Conservation (phyloP, 2,329 filamentous ascomycete genomes). For the Fusarium sp. region DNA sequence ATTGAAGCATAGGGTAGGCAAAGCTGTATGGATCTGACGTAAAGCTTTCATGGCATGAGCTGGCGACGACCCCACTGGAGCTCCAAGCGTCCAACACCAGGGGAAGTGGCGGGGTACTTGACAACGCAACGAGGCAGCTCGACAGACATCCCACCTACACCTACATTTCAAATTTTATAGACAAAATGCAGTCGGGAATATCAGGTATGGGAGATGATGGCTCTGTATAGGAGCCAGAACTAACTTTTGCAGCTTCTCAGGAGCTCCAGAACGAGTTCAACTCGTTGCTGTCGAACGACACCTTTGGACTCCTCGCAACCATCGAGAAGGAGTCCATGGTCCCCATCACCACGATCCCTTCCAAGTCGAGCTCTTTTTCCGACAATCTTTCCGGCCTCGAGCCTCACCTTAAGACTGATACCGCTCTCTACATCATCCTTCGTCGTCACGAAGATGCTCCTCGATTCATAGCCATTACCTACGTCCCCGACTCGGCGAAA, state of each 20-base stretch:
- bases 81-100: slow-evolving; percentile 27
- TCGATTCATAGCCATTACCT: slow-evolving; percentile 77
- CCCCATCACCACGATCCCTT: slow-evolving; percentile 66
- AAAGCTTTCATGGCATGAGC: slow-evolving; percentile 12
- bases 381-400: slow-evolving; percentile 72
- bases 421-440: slow-evolving; percentile 79
- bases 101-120: slow-evolving; percentile 46
- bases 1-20: slow-evolving; percentile 34
- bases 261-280: slow-evolving; percentile 82
- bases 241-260: slow-evolving; percentile 69
- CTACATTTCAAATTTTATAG: slow-evolving; percentile 14
- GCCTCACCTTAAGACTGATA: slow-evolving; percentile 71
- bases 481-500: slow-evolving; percentile 80
- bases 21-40: slow-evolving; percentile 4
- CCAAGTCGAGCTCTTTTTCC: slow-evolving; percentile 67
- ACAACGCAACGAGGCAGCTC: slow-evolving; percentile 33
- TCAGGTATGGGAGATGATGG: slow-evolving; percentile 64
- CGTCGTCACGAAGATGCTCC: slow-evolving; percentile 70
- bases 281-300: slow-evolving; percentile 68
- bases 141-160: slow-evolving; percentile 24
- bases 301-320: slow-evolving; percentile 77
- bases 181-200: slow-evolving; percentile 80
- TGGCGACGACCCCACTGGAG: slow-evolving; percentile 39
- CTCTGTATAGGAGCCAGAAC: not conserved
- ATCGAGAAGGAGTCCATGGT: slow-evolving; percentile 76